Evolutionary conservation across 192 early-diverging fungal species (phyloP).

Genomic region (Thoreauomyces humboldtii): DNA sequence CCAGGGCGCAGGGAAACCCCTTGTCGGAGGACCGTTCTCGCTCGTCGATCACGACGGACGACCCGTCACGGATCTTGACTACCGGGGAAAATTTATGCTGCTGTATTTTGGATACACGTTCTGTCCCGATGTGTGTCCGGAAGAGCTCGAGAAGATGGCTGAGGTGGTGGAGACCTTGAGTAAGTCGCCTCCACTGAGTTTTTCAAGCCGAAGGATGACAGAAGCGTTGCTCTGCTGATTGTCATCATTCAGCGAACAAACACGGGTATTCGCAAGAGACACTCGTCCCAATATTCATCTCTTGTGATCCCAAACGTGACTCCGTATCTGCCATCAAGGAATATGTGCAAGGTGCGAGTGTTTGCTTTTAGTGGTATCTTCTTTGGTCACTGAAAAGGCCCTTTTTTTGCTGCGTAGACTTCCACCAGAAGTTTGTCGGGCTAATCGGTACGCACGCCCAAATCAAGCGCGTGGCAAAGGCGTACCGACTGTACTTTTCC

Average conservation of each 20-base stretch:
- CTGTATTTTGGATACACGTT: slow-evolving; percentile 99
- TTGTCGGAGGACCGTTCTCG: slow-evolving; percentile 86
- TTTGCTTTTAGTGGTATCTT: background rate
- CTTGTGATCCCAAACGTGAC: slow-evolving; percentile 95
- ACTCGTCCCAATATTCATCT: slow-evolving; percentile 90
- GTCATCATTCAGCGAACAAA: slow-evolving; percentile 12
- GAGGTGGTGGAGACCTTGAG: slow-evolving; percentile 75
- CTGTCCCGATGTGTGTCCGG: slow-evolving; percentile 99
- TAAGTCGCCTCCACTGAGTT: no score
- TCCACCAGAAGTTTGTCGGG: slow-evolving; percentile 91
- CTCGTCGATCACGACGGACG: slow-evolving; percentile 80
- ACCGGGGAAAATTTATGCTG: slow-evolving; percentile 80
- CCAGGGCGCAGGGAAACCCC: slow-evolving; percentile 70
- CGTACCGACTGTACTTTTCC: slow-evolving; percentile 93
- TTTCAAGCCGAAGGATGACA: no score
- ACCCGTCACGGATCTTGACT: slow-evolving; percentile 69
- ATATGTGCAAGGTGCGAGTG: slow-evolving; percentile 43
- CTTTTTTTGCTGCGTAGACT: slow-evolving; percentile 52
- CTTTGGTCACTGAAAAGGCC: background rate
- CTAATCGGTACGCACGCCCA: slow-evolving; percentile 85
- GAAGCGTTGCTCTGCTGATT: no score
- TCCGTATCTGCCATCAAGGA: slow-evolving; percentile 72
- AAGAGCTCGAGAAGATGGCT: slow-evolving; percentile 97
- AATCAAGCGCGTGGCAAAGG: slow-evolving; percentile 79
- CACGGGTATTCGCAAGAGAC: slow-evolving; percentile 22